phyloP scores from a whole-genome alignment of 1,284 basidiomycete genomes.

The Grifola frondosa region DNA sequence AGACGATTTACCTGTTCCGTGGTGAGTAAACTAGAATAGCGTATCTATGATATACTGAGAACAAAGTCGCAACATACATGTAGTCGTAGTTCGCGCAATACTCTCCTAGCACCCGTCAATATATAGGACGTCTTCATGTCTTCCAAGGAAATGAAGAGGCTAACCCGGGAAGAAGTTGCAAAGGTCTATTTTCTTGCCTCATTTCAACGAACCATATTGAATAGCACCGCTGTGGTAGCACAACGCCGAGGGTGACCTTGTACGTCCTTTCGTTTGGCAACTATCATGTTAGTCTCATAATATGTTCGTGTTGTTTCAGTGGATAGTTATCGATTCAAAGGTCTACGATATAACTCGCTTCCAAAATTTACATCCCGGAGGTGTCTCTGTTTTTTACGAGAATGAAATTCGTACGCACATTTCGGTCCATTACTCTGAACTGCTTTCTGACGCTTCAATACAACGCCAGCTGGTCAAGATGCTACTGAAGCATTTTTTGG shows the following conservation, averaged over 20 bases:
- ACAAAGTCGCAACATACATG: too few relatives aligned
- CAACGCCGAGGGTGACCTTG: conserved; percentile 61
- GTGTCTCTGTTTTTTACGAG: conserved; percentile 71
- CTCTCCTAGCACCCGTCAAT: not conserved
- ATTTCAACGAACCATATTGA: too few relatives aligned
- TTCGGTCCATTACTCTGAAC: not conserved
- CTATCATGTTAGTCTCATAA: not conserved
- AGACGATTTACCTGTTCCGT: too few relatives aligned
- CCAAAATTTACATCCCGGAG: conserved; percentile 80
- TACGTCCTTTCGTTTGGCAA: conserved; percentile 26
- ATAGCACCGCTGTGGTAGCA: conserved; percentile 41
- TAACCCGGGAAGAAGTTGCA: conserved; percentile 54
- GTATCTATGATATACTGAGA: too few relatives aligned
- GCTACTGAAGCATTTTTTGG: conserved; percentile 86
- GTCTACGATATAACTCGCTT: conserved; percentile 84
- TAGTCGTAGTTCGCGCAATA: too few relatives aligned
- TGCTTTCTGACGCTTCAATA: conserved; percentile 1
- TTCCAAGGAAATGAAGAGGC: conserved; percentile 44
- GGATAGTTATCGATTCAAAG: conserved; percentile 81
- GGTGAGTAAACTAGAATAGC: too few relatives aligned
- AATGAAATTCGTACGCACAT: conserved; percentile 63
- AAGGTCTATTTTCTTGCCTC: conserved; percentile 38
- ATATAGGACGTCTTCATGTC: conserved; percentile 31
- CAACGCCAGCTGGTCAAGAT: conserved; percentile 69
- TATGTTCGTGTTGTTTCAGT: conserved; percentile 41